phyloP scores from a whole-genome alignment of 768 basidiomycete species.

The Mrakia blollopis region DNA sequence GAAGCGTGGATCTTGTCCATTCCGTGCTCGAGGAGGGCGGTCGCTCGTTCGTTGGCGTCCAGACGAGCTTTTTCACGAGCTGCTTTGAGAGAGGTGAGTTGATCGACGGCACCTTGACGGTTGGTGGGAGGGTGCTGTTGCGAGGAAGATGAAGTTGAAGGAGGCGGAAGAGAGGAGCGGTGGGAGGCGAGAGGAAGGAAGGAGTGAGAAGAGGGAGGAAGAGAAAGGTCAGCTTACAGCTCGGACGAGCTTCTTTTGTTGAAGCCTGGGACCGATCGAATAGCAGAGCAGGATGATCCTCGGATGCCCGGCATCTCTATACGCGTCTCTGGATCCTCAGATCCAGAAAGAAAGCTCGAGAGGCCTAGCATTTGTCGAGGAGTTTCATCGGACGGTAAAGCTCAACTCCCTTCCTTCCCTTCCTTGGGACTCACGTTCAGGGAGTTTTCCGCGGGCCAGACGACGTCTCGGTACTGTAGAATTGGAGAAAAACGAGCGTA shows the following conservation, averaged over 20 bases:
- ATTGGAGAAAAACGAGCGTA: background rate
- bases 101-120: background rate
- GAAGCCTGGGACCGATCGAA: background rate
- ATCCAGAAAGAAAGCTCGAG: background rate
- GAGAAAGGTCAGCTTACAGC: background rate
- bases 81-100: background rate
- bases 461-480: background rate
- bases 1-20: background rate
- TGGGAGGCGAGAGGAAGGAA: background rate
- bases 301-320: background rate
- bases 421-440: background rate
- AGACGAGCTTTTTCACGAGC: slow-evolving; percentile 2
- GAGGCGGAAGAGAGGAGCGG: background rate
- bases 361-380: background rate
- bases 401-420: background rate
- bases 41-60: background rate
- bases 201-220: background rate
- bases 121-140: background rate
- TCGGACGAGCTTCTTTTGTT: background rate
- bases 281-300: background rate
- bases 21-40: background rate
- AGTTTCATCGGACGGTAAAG: background rate
- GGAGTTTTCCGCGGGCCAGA: background rate
- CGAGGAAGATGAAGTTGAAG: background rate
- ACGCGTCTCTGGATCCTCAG: background rate